These are phyloP conservation scores for Henckelia pumila DNA, from an alignment of 257 asterid genomes.

Conservation along the genomic window DNA sequence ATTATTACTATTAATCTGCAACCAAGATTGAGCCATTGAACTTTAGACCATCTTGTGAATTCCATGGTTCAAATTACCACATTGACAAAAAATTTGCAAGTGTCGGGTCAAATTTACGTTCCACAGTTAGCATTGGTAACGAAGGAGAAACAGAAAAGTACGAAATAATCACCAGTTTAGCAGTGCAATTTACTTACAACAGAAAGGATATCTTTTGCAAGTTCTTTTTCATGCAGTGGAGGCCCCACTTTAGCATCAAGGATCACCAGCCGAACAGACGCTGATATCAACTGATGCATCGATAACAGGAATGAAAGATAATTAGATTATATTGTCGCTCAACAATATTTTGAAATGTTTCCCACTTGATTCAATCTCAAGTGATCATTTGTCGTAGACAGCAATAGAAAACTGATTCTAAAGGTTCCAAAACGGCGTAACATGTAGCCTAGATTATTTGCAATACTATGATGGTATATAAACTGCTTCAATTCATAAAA, in stretches of 20 bases:
- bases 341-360: conserved; percentile 18
- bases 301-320: conserved; percentile 14
- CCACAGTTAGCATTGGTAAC: background rate
- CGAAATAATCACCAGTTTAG: conserved; percentile 14
- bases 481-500: conserved; percentile 11
- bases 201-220: conserved; percentile 72
- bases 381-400: conserved; percentile 11
- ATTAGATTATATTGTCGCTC: conserved; percentile 10
- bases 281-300: conserved; percentile 61
- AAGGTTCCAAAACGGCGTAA: conserved; percentile 5
- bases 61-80: conserved; percentile 7
- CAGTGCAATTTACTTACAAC: conserved; percentile 45
- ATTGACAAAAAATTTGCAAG: conserved; percentile 14
- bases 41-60: conserved; percentile 11
- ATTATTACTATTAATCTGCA: too few relatives aligned
- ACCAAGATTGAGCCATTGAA: background rate
- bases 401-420: conserved; percentile 17
- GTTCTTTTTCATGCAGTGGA: conserved; percentile 69
- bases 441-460: conserved; percentile 8
- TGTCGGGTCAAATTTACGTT: conserved; percentile 13
- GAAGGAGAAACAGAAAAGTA: conserved; percentile 17
- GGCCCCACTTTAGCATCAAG: conserved; percentile 95
- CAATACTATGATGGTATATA: conserved; percentile 14
- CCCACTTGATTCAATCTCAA: conserved; percentile 21
- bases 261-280: conserved; percentile 75